Evolutionary conservation across 768 basidiomycete genomes (phyloP).

Genomic region (Hericium rajendrae): DNA sequence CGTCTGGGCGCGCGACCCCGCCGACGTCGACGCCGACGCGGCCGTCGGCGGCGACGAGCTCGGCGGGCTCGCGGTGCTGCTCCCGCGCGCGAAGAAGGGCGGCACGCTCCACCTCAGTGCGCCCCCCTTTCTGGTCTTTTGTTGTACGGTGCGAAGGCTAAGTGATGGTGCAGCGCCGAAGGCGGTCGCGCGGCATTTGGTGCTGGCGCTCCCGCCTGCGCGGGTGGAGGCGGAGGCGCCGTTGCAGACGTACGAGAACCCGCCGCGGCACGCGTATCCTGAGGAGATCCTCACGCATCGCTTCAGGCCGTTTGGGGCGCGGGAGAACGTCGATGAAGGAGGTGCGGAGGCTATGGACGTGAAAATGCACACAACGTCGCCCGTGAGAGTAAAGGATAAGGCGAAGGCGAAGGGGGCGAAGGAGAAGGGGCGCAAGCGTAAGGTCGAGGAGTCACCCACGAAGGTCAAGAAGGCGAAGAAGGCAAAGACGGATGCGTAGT

Average conservation of each 20-base stretch:
- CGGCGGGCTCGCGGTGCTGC: conserved; percentile 6
- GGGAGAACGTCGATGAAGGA: not conserved
- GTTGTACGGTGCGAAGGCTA: not conserved
- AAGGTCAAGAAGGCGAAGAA: conserved; percentile 9
- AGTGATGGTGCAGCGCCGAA: conserved; percentile 2
- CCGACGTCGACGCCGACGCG: not conserved
- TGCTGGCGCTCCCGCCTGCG: conserved; percentile 6
- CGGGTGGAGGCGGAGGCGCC: not conserved
- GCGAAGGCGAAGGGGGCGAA: not conserved
- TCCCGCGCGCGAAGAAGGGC: conserved; percentile 9
- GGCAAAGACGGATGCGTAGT: not conserved
- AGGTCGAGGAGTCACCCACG: not conserved
- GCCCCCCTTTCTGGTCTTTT: not conserved
- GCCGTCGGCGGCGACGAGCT: conserved; percentile 7
- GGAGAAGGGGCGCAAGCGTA: conserved; percentile 6
- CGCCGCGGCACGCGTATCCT: conserved; percentile 10
- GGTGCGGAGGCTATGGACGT: not conserved
- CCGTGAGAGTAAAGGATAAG: not conserved
- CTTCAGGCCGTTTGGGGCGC: conserved; percentile 11
- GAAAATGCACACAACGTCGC: not conserved
- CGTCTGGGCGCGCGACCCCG: conserved; percentile 4
- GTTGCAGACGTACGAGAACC: not conserved
- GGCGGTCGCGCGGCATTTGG: conserved; percentile 8
- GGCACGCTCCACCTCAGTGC: conserved; percentile 11
- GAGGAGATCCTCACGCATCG: conserved; percentile 10